Conservation (phyloP, 2,329 filamentous ascomycete species). For the Fulvia fulva region DNA sequence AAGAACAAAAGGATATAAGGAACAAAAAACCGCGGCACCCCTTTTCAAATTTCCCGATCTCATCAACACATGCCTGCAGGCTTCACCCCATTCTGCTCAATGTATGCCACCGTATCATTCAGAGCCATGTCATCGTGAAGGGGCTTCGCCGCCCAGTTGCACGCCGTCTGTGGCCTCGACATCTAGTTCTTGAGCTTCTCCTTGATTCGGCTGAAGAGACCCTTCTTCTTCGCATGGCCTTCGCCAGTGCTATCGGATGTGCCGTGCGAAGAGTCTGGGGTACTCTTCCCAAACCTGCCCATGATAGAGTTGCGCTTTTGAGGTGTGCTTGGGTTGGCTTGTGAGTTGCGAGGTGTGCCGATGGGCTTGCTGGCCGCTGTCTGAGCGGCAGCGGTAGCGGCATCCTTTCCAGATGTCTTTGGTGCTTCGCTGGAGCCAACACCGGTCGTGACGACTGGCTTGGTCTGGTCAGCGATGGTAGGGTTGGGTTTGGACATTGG, state of each 20-base stretch:
- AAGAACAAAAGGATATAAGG: background rate
- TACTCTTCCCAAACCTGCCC: slow-evolving; percentile 32
- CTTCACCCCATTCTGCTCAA: too few species aligned
- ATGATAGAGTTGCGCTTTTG: slow-evolving; percentile 28
- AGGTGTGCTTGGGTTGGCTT: slow-evolving; percentile 22
- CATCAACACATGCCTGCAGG: background rate
- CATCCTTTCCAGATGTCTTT: slow-evolving; percentile 8
- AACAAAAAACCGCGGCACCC: background rate
- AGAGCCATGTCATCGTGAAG: too few species aligned
- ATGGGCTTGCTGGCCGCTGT: slow-evolving; percentile 18
- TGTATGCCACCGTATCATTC: too few species aligned
- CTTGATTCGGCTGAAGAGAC: slow-evolving; percentile 48
- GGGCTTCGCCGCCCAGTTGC: too few species aligned
- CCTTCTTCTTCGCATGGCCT: slow-evolving; percentile 46
- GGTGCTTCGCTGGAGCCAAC: slow-evolving; percentile 33
- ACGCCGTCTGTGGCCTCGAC: background rate
- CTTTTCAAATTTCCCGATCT: background rate
- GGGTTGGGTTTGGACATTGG: slow-evolving; percentile 36
- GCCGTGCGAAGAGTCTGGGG: slow-evolving; percentile 38
- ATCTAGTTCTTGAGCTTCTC: slow-evolving; percentile 40
- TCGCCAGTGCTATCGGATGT: slow-evolving; percentile 27
- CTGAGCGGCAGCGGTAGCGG: background rate
- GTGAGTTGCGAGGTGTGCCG: slow-evolving; percentile 25
- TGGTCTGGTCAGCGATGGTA: slow-evolving; percentile 30
- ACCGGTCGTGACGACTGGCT: slow-evolving; percentile 41